Base-by-base conservation (phyloP, 2,329 filamentous ascomycete genomes). In the Aspergillus terreus region DNA sequence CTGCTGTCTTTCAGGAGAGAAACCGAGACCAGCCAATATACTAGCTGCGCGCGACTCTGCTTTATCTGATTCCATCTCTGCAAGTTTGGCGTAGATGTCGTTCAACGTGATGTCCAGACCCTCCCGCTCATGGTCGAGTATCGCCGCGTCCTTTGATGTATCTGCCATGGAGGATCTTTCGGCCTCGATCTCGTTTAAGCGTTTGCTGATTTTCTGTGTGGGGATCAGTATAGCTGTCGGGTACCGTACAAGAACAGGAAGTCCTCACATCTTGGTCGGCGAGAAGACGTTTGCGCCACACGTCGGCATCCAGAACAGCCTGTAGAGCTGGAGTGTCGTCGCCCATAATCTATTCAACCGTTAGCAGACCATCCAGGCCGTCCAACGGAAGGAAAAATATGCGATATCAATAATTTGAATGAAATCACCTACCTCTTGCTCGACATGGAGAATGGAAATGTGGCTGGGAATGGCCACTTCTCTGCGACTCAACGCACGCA, bases 41-140 rank as follows among this genome's bases (percentile, higher is more conserved):
- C 90, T 96, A 46, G 94, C 94, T 44, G 94, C 94, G 67, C 94
- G 82, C 58, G 94, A 88, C 68, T 99, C 94, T 52, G 94, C 94
- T 76, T 96, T 97, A 77, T 99, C 94, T 0, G 94, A 96, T 68
- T 99, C 94, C 94, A 99, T 99, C 73, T 99, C 94, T 17, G 92
- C 84, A 53, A 99, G 81, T 73, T 99, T 99, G 53, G 81, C 73
- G 68, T 99, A 91, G 46, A 99, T 85, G 66, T 99, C 94, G 60
- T 87, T 90, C 43, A 99, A 81, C 36, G 94, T 95, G 56, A 85
- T 86, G 68, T 99, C 94, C 47, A 95, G 83, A 40, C 89, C 89
- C 71, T 97, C 94, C 56, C 91, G 86, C 63, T 96, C 90, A 52
- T 83, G 82, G 69, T 97, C 92, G 23, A 97, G 78, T 66, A 82